phyloP scores from a whole-genome alignment of 2,329 filamentous ascomycete genomes.

The Lasiodiplodia sp. region DNA sequence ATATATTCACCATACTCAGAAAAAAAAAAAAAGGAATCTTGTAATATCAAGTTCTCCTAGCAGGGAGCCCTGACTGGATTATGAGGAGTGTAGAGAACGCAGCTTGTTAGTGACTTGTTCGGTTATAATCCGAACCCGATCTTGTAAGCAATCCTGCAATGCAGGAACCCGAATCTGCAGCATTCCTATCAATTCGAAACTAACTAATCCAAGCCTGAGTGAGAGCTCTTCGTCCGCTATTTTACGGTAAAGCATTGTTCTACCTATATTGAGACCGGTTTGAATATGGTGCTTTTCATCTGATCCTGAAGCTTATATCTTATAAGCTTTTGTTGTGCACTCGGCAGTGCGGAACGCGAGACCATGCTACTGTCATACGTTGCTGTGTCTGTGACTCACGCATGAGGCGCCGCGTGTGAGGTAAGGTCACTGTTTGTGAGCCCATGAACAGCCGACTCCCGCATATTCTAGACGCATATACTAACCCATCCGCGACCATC shows the following conservation, averaged over 20 bases:
- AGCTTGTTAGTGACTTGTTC: no score
- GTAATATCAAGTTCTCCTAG: no score
- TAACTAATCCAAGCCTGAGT: no score
- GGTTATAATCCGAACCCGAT: no score
- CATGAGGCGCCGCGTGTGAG: not conserved
- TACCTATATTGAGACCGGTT: not conserved
- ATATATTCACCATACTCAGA: no score
- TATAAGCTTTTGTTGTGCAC: not conserved
- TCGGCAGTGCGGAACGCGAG: not conserved
- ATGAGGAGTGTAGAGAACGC: no score
- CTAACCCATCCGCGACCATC: not conserved
- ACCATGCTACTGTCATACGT: not conserved
- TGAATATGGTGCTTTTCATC: not conserved
- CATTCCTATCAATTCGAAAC: no score
- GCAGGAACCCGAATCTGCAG: no score
- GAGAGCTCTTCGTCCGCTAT: no score
- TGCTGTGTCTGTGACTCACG: not conserved
- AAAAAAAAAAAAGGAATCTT: no score
- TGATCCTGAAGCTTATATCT: not conserved
- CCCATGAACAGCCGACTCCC: not conserved
- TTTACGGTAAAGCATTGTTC: not conserved
- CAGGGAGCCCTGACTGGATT: no score
- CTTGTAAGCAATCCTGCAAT: no score
- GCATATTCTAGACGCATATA: not conserved
- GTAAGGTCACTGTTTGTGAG: not conserved